Evolutionary conservation across 306 rosid genomes (phyloP), one percentile per base, ranked within the genome.

Genomic region (Neltuma alba): DNA sequence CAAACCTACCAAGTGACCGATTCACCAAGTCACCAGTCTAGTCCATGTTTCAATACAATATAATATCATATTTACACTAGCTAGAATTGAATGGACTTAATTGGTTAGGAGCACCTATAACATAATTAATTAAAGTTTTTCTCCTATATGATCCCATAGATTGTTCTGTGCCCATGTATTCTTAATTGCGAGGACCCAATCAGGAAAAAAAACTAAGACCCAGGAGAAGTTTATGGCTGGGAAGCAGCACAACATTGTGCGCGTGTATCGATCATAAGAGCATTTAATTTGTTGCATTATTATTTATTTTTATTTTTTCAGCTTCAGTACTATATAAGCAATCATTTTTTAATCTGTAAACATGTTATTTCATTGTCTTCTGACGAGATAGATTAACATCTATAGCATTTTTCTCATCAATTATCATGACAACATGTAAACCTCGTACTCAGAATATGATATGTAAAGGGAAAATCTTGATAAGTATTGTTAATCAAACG

Each of bases 401-500:
- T 65, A n/a, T 65, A 41, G 47, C 45, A 64, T 20, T 65, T 3
- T 34, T 36, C 47, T 34, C 30, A 65, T 34, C 30, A 65, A 65
- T 65, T 8, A 65, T 65, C 9, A 65, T 65, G 16, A 65, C 45
- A 65, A 65, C n/a, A n/a, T 36, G 4, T 9, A 34, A 65, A n/a
- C 15, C 70, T 65, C 15, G 12, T 65, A 65, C 36, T 65, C 47
- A 36, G 28, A 36, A 65, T n/a, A 54, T 65, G 15, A 9, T 3
- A 34, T 23, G 63, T 9, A n/a, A 36, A 33, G 41, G 70, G 15
- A 36, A 34, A 20, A 36, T 65, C 70, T 34, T 18, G 47, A 47
- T 36, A 65, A 36, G 70, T 65, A 36, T 65, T 36, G 70, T 65
- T 65, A 36, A 65, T 65, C 47, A 34, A 36, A 65, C 20, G 45